These are phyloP conservation scores for Amyloporia xantha DNA, from an alignment of 768 basidiomycete genomes.

Conservation along the genomic window DNA sequence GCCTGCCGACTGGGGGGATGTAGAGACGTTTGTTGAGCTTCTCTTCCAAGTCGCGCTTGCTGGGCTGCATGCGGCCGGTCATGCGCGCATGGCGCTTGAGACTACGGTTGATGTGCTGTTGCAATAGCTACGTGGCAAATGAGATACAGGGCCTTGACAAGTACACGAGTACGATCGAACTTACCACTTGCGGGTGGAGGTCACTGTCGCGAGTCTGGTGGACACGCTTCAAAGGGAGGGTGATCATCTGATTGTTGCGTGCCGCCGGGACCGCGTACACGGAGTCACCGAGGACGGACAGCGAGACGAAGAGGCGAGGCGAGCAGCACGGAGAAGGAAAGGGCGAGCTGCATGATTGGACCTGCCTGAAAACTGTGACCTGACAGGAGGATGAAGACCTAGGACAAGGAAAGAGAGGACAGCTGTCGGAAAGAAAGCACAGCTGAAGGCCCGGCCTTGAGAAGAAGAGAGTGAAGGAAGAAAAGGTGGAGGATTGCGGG, in stretches of 20 bases:
- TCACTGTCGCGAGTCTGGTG: slow-evolving; percentile 21
- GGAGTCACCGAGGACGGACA: slow-evolving; percentile 32
- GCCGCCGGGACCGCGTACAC: slow-evolving; percentile 39
- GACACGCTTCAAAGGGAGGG: slow-evolving; percentile 35
- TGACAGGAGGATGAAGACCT: slow-evolving; percentile 19
- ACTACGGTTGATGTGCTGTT: slow-evolving; percentile 66
- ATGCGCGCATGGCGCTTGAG: slow-evolving; percentile 62
- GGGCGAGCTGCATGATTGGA: slow-evolving; percentile 47
- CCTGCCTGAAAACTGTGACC: slow-evolving; percentile 22
- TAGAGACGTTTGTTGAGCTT: slow-evolving; percentile 38
- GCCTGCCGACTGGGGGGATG: slow-evolving; percentile 26
- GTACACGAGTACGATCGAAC: slow-evolving; percentile 12
- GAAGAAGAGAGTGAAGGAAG: slow-evolving; percentile 7
- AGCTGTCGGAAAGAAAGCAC: slow-evolving; percentile 17
- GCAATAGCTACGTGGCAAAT: slow-evolving; percentile 40
- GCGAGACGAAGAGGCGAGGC: slow-evolving; percentile 42
- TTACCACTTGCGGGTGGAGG: slow-evolving; percentile 38
- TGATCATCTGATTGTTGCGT: slow-evolving; percentile 29
- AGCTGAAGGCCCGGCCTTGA: slow-evolving; percentile 34
- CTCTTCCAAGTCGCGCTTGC: slow-evolving; percentile 38
- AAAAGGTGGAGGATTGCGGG: not conserved
- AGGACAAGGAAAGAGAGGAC: slow-evolving; percentile 16
- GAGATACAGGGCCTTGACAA: not conserved
- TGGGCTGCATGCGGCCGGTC: slow-evolving; percentile 50
- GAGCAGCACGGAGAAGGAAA: slow-evolving; percentile 46